Evolutionary conservation across 805 yeast species (phyloP).

Genomic region (Clavispora fructus): DNA sequence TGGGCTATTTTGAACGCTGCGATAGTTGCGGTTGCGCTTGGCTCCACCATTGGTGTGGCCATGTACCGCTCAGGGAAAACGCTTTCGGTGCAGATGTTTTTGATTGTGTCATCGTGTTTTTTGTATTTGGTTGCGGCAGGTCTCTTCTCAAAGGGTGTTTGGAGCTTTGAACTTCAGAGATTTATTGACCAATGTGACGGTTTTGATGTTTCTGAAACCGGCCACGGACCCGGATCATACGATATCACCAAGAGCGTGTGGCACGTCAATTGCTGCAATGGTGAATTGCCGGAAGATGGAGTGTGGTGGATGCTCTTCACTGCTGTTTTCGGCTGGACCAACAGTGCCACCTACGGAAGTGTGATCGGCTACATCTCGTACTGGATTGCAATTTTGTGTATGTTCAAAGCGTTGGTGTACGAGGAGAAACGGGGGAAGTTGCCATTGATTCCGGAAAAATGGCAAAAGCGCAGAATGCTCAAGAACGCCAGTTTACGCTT

Average conservation of each 20-base stretch:
- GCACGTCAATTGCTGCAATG: conserved; percentile 95
- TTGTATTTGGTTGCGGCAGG: conserved; percentile 85
- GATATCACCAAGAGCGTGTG: conserved; percentile 75
- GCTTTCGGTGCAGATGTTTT: conserved; percentile 66
- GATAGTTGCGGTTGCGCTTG: conserved; percentile 51
- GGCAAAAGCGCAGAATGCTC: conserved; percentile 12
- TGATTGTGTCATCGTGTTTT: conserved; percentile 73
- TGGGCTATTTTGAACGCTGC: conserved; percentile 60
- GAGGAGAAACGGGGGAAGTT: conserved; percentile 57
- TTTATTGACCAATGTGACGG: conserved; percentile 75
- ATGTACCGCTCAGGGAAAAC: conserved; percentile 78
- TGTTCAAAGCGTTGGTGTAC: conserved; percentile 35
- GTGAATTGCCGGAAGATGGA: conserved; percentile 69
- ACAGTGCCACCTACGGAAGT: conserved; percentile 87
- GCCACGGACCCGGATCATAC: conserved; percentile 91
- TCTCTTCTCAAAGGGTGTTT: conserved; percentile 76
- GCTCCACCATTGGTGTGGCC: conserved; percentile 57
- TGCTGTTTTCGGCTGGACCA: conserved; percentile 91
- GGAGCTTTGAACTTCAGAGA: conserved; percentile 80
- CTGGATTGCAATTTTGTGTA: conserved; percentile 54
- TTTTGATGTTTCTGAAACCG: conserved; percentile 79
- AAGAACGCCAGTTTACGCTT: conserved; percentile 4
- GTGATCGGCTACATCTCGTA: conserved; percentile 66
- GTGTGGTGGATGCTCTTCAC: conserved; percentile 81
- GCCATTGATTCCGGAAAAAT: conserved; percentile 30